Evolutionary conservation across 2,329 filamentous ascomycete species (phyloP), one percentile per base, ranked within the genome.

Genomic region (Byssoonygena ceratinophila): DNA sequence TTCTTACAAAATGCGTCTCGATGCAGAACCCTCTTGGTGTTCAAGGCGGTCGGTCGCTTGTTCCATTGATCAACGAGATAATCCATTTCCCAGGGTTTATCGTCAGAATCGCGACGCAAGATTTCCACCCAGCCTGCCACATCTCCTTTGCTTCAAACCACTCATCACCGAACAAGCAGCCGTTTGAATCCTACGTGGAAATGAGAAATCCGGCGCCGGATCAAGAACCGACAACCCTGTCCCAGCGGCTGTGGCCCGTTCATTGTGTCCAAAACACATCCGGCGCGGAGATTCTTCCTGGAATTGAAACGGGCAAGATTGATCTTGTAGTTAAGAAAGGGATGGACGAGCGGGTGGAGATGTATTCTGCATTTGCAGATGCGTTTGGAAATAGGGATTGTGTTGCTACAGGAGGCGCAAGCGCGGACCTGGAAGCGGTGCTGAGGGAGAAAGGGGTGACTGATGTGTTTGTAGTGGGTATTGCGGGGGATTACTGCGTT

Each of bases 401-500:
- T 49, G 59, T 59, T 12, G 59, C 62, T 46, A 63, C 62, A 14
- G 58, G 59, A 27, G 57, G 57, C 29, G 71, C 70, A 36, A 68
- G 70, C 61, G 83, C 79, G 61, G 82, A 82, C 12, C 72, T 97
- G 23, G 77, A 76, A 1, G 70, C 63, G 1, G 63, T 74, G 45
- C 66, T 98, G 59, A 75, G 67, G 48, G 73, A 73, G 2, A 72
- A 71, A 14, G 73, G 70, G 0, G 73, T 94, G 25, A 88, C 85
- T 4, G 79, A 94, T 66, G 86, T 96, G 4, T 96, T 83, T 66
- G 80, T 92, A 20, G 88, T 87, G 1, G 92, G 92, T 0, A 65
- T 98, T 51, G 91, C 92, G 2, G 83, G 81, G 16, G 92, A 97
- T 68, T 95, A 86, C 67, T 98, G 92, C 66, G 90, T 97, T 52